These are phyloP conservation scores for Lachancea cidri DNA, from an alignment of 805 yeast species.

Conservation along the genomic window DNA sequence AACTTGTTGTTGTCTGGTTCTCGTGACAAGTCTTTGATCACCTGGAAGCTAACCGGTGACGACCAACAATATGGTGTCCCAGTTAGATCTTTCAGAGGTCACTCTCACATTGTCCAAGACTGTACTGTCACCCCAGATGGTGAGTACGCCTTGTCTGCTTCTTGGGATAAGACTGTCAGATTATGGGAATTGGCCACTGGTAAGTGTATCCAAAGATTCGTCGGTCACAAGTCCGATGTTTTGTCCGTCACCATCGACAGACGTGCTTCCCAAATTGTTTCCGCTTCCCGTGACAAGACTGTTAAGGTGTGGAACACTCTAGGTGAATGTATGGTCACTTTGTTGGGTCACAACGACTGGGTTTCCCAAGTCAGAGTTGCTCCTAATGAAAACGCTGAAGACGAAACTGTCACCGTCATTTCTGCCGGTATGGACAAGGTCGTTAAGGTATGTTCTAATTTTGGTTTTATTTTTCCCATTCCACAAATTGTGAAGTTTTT, in stretches of 20 bases:
- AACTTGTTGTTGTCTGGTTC: conserved; percentile 97
- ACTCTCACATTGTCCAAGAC: conserved; percentile 98
- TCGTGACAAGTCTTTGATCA: conserved; percentile 97
- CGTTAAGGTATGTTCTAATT: conserved; percentile 83
- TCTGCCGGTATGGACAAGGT: conserved; percentile 99
- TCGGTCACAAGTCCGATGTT: conserved; percentile 97
- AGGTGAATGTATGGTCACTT: conserved; percentile 94
- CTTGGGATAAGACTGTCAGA: conserved; percentile 99
- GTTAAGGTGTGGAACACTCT: conserved; percentile 99
- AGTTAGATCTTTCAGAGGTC: conserved; percentile 95
- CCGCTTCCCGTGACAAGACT: conserved; percentile 99
- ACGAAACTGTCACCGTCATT: conserved; percentile 55
- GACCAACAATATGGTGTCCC: conserved; percentile 98
- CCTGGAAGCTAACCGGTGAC: conserved; percentile 96
- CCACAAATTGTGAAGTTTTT: neutral
- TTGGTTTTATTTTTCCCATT: conserved; percentile 7
- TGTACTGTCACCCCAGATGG: conserved; percentile 98
- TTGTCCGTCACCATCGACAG: conserved; percentile 94
- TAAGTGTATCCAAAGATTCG: conserved; percentile 89
- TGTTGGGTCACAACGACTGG: conserved; percentile 98
- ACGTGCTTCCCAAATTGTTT: conserved; percentile 95
- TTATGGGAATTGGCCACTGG: conserved; percentile 96
- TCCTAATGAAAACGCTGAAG: conserved; percentile 43
- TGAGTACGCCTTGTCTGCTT: conserved; percentile 94
- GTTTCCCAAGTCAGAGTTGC: conserved; percentile 97